A percentile compares a stretch with the other conserved stretches of the same genome.
Evolutionary conservation across 805 yeast species (phyloP).

Genomic region (Pichia pseudocactophila): DNA sequence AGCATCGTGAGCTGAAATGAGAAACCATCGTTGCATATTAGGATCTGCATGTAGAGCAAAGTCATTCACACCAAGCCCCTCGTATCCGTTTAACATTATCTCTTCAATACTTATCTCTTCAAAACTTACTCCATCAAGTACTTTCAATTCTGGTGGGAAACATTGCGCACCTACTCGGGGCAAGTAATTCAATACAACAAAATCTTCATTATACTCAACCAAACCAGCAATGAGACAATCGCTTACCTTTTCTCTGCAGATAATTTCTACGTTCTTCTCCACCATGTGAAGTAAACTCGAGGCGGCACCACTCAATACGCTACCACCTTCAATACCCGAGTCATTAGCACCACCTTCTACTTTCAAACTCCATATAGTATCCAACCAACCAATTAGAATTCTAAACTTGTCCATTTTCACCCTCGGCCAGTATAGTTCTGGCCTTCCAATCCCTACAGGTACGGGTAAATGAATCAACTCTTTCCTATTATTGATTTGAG

Average conservation of each 20-base stretch:
- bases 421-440: constrained; percentile 81
- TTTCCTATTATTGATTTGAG: constrained; percentile 44
- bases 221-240: constrained; percentile 66
- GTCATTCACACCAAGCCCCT: constrained; percentile 68
- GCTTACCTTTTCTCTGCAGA: constrained; percentile 36
- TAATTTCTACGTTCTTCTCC: constrained; percentile 39
- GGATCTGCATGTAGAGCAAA: constrained; percentile 38
- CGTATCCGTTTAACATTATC: constrained; percentile 49
- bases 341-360: constrained; percentile 8
- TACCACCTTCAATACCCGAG: not conserved
- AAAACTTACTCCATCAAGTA: constrained; percentile 56
- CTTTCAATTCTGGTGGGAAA: constrained; percentile 62
- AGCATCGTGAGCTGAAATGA: constrained; percentile 76
- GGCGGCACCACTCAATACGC: constrained; percentile 44
- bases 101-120: constrained; percentile 76
- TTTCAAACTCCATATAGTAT: constrained; percentile 57
- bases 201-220: constrained; percentile 58
- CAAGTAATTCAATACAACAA: constrained; percentile 50
- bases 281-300: constrained; percentile 35
- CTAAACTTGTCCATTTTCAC: constrained; percentile 59
- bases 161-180: constrained; percentile 21
- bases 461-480: constrained; percentile 44
- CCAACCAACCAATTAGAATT: constrained; percentile 75
- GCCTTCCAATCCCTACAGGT: constrained; percentile 48
- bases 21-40: constrained; percentile 38